Percentiles rank a stretch among this genome's conserved stretches.
Conservation (phyloP, 805 yeast species). For the Candida vartiovaarae region DNA sequence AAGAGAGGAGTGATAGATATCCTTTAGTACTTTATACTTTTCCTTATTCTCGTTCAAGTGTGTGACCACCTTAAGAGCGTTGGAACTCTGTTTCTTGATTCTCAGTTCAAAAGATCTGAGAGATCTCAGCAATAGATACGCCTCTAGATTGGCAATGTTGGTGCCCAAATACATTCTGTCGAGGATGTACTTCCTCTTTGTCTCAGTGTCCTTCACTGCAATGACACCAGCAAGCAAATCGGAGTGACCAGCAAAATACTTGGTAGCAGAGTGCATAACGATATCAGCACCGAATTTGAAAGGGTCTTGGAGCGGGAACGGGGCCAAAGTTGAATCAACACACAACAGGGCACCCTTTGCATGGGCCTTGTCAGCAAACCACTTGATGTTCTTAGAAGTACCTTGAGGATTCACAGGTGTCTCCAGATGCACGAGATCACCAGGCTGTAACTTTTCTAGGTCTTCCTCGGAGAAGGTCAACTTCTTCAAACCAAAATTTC, state of each 20-base stretch:
- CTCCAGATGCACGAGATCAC: slow-evolving; percentile 77
- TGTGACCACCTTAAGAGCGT: slow-evolving; percentile 54
- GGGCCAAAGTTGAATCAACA: slow-evolving; percentile 89
- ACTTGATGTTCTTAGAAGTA: slow-evolving; percentile 49
- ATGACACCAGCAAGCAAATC: slow-evolving; percentile 81
- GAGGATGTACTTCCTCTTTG: slow-evolving; percentile 37
- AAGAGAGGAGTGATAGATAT: slow-evolving; percentile 65
- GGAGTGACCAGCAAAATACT: slow-evolving; percentile 94
- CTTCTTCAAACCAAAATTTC: slow-evolving; percentile 51
- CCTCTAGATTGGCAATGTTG: slow-evolving; percentile 70
- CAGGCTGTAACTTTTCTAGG: slow-evolving; percentile 42
- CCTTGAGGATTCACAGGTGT: slow-evolving; percentile 89
- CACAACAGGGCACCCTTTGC: slow-evolving; percentile 63
- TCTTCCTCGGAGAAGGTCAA: slow-evolving; percentile 39
- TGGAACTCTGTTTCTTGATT: slow-evolving; percentile 55
- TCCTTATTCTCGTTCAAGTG: slow-evolving; percentile 44
- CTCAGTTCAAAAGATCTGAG: slow-evolving; percentile 76
- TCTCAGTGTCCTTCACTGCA: slow-evolving; percentile 49
- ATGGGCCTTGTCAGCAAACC: slow-evolving; percentile 68
- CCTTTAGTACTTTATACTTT: slow-evolving; percentile 41
- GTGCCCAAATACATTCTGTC: slow-evolving; percentile 77
- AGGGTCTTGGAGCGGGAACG: slow-evolving; percentile 82
- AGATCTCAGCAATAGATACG: slow-evolving; percentile 68
- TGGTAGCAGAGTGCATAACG: slow-evolving; percentile 90
- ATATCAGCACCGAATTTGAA: slow-evolving; percentile 80